Evolutionary conservation across 2,329 filamentous ascomycete genomes (phyloP).

Genomic region (Curvularia sp.): DNA sequence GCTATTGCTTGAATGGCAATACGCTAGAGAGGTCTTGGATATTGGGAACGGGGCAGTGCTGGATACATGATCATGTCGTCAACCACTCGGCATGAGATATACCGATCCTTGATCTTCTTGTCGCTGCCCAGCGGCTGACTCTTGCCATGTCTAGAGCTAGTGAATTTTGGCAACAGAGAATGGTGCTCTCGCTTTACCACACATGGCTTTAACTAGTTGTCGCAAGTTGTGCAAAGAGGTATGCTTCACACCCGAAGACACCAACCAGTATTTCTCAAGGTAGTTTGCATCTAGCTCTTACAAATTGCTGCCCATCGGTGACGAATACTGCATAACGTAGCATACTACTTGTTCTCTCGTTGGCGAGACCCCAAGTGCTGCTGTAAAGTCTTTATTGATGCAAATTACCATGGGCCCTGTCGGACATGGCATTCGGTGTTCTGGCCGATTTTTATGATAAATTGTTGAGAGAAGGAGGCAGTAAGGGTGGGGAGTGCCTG

Average conservation of each 20-base stretch:
- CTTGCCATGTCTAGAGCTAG: not conserved
- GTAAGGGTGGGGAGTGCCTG: conserved; percentile 24
- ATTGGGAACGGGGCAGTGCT: no score
- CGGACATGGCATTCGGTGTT: not conserved
- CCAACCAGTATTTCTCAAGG: not conserved
- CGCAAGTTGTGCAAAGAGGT: conserved; percentile 8
- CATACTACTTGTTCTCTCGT: not conserved
- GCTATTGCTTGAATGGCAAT: not conserved
- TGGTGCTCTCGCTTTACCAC: not conserved
- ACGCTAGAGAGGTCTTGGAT: no score
- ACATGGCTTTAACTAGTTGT: not conserved
- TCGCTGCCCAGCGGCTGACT: not conserved
- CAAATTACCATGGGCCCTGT: not conserved
- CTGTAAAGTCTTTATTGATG: conserved; percentile 9
- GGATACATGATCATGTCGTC: no score
- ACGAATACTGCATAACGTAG: conserved; percentile 9
- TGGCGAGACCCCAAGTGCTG: not conserved
- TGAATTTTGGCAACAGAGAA: not conserved
- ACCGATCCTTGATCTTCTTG: not conserved
- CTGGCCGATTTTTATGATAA: conserved; percentile 6
- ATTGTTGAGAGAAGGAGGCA: conserved; percentile 27
- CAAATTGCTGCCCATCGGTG: conserved; percentile 2
- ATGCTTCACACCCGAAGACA: not conserved
- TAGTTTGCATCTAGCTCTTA: not conserved
- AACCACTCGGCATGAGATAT: not conserved